Evolutionary conservation across 2,329 filamentous ascomycete genomes (phyloP).

Genomic region (Diplocarpon mali): DNA sequence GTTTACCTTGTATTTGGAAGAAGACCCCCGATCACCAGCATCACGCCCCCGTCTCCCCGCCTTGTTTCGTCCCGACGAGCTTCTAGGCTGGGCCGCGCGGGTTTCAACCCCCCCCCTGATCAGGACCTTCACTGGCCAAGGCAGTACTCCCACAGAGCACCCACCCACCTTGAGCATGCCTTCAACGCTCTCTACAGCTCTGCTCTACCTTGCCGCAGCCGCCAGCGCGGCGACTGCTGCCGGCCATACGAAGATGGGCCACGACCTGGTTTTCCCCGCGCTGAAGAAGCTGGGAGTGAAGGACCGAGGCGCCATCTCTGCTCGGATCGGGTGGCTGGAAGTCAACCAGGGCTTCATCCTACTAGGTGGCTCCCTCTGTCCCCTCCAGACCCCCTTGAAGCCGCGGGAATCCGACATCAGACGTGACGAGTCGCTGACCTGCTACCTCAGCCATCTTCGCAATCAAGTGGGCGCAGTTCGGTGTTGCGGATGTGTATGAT

Average conservation of each 20-base stretch:
- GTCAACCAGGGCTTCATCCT: conserved; percentile 9
- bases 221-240: neutral
- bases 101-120: neutral
- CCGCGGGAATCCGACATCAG: neutral
- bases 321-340: conserved; percentile 13
- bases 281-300: neutral
- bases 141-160: neutral
- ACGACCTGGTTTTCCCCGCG: conserved; percentile 9
- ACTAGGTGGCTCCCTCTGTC: conserved; percentile 4
- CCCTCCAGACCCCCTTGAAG: neutral
- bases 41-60: too few relatives aligned
- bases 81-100: too few relatives aligned
- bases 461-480: conserved; percentile 12
- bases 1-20: too few relatives aligned
- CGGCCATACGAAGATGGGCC: conserved; percentile 15
- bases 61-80: too few relatives aligned
- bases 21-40: too few relatives aligned
- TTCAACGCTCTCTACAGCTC: conserved; percentile 4
- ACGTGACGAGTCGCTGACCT: neutral
- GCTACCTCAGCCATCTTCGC: conserved; percentile 6
- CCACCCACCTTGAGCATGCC: neutral
- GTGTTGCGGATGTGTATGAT: conserved; percentile 9
- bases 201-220: conserved; percentile 11
- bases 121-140: neutral
- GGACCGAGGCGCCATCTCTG: conserved; percentile 5